Evolutionary conservation across 2,329 filamentous ascomycete species (phyloP).

Genomic region (Monosporascus sp.): DNA sequence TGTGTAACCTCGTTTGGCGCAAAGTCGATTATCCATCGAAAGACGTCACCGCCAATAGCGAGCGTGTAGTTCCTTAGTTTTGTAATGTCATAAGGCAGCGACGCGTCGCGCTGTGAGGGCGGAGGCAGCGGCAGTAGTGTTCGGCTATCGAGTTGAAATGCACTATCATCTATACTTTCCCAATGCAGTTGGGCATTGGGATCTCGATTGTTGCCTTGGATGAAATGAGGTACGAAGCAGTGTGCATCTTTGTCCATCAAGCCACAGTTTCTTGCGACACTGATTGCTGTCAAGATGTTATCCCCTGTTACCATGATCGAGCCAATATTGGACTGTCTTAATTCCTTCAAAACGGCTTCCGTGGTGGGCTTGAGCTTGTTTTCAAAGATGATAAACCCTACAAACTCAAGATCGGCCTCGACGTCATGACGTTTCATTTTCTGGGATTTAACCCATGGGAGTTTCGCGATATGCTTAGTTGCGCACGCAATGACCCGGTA

Average conservation of each 20-base stretch:
- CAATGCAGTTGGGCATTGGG: slow-evolving; percentile 70
- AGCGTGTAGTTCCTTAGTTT: slow-evolving; percentile 82
- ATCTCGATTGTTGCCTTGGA: slow-evolving; percentile 64
- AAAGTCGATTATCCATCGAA: slow-evolving; percentile 93
- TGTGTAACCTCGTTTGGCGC: slow-evolving; percentile 74
- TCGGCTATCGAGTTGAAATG: slow-evolving; percentile 70
- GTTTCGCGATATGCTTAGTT: slow-evolving; percentile 76
- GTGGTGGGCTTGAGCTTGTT: slow-evolving; percentile 95
- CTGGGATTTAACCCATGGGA: slow-evolving; percentile 91
- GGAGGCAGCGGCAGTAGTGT: slow-evolving; percentile 73
- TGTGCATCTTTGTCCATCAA: slow-evolving; percentile 75
- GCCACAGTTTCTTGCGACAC: slow-evolving; percentile 84
- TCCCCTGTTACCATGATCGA: slow-evolving; percentile 97
- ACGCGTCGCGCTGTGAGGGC: slow-evolving; percentile 68
- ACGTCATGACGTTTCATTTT: slow-evolving; percentile 86
- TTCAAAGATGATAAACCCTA: slow-evolving; percentile 97
- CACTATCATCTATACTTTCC: slow-evolving; percentile 90
- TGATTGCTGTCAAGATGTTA: slow-evolving; percentile 95
- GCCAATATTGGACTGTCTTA: slow-evolving; percentile 76
- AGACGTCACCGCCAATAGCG: slow-evolving; percentile 87
- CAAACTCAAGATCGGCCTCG: slow-evolving; percentile 77
- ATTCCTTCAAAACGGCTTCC: slow-evolving; percentile 71
- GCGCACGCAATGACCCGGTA: slow-evolving; percentile 96
- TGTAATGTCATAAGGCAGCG: slow-evolving; percentile 76
- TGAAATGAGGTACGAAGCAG: slow-evolving; percentile 89